Percentiles rank a stretch among this genome's conserved stretches.
These are phyloP conservation scores for Cercospora brassicicola DNA, from an alignment of 2,329 filamentous ascomycete species.

Conservation along the genomic window DNA sequence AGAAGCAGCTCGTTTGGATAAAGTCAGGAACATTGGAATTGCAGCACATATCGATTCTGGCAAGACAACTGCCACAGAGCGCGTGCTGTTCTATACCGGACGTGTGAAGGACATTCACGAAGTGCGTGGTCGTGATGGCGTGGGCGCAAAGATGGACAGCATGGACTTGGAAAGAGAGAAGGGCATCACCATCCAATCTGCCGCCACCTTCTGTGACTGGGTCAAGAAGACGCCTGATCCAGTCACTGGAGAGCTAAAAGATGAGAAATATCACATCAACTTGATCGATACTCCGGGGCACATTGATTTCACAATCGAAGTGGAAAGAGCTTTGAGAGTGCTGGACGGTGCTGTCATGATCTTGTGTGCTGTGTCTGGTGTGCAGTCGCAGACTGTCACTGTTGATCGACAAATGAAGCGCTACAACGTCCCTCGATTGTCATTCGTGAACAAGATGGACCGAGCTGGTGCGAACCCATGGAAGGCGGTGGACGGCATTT, in stretches of 20 bases:
- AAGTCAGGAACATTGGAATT: conserved; percentile 96
- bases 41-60: conserved; percentile 98
- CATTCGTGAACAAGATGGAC: conserved; percentile 99
- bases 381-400: conserved; percentile 96
- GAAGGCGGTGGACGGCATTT: conserved; percentile 97
- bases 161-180: conserved; percentile 99
- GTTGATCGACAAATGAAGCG: conserved; percentile 98
- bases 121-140: conserved; percentile 88
- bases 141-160: conserved; percentile 99
- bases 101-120: conserved; percentile 97
- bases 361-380: conserved; percentile 92
- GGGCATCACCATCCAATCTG: conserved; percentile 98
- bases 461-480: conserved; percentile 97
- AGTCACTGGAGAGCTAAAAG: conserved; percentile 66
- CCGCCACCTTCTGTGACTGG: conserved; percentile 98
- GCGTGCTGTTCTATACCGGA: conserved; percentile 96
- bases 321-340: conserved; percentile 90
- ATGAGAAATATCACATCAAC: conserved; percentile 95
- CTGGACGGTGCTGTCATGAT: conserved; percentile 98
- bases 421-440: conserved; percentile 93
- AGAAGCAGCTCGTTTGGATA: conserved; percentile 74
- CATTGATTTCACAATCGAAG: conserved; percentile 99
- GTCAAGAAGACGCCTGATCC: conserved; percentile 62
- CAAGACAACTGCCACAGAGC: conserved; percentile 94
- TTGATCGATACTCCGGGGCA: conserved; percentile 98